These are phyloP conservation scores for Aphanomyces astaci DNA, from an alignment of 352 stramenopile genomes.

Conservation along the genomic window DNA sequence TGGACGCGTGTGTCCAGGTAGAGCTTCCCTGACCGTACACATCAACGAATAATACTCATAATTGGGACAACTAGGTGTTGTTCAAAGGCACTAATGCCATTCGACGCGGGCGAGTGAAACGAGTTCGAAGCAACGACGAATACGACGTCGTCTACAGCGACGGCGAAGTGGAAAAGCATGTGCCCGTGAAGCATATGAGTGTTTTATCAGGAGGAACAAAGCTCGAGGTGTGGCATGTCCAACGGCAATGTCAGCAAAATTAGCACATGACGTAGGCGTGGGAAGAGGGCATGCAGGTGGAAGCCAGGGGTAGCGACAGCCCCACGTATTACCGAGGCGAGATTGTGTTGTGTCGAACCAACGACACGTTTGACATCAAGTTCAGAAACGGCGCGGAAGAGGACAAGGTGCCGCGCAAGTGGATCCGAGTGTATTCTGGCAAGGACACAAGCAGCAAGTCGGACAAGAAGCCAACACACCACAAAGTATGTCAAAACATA, in stretches of 20 bases:
- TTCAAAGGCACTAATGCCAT: conserved; percentile 41
- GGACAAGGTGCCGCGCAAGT: conserved; percentile 2
- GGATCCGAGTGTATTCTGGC: not conserved
- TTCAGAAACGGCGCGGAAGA: conserved; percentile 35
- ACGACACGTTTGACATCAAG: conserved; percentile 58
- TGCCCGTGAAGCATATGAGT: not conserved
- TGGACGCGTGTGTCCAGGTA: not conserved
- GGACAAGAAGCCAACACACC: not conserved
- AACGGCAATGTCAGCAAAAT: no score
- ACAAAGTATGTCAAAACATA: no score
- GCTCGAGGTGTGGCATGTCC: no score
- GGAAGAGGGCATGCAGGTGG: conserved; percentile 13
- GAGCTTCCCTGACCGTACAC: no score
- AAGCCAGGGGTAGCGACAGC: conserved; percentile 5
- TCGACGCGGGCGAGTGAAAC: conserved; percentile 15
- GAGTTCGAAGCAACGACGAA: conserved; percentile 20
- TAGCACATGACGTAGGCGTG: no score
- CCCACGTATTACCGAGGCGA: conserved; percentile 34
- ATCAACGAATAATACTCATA: no score
- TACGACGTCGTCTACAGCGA: conserved; percentile 29
- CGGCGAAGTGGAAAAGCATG: conserved; percentile 24
- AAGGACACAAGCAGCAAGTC: not conserved
- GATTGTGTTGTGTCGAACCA: conserved; percentile 42
- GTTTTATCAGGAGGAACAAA: not conserved
- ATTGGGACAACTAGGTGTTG: conserved; percentile 34